Evolutionary conservation across 768 basidiomycete species (phyloP), one percentile per base, ranked within the genome.

Genomic region (Suillus subalutaceus): DNA sequence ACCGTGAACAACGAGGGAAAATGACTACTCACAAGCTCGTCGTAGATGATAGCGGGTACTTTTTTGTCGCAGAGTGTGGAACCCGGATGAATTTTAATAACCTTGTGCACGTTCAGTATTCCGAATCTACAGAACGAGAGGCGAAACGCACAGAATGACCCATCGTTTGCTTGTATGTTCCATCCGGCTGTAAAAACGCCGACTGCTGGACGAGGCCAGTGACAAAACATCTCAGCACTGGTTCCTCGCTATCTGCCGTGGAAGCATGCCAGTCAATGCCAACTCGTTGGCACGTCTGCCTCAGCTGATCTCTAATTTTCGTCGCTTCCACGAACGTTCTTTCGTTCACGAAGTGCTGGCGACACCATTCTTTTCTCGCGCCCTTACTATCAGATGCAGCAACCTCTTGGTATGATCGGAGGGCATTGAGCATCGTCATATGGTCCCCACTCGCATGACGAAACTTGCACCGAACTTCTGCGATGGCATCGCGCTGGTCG

Each of bases 71-170:
- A 86, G 71, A 99, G 73, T 4, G 87, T 84, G 38, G 96, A 98
- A 38, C 91, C 86, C 0, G 97, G 97, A 73, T 99, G 95, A 26
- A 99, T 92, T 75, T 96, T 97, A 65, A 99, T 84, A 30, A 85
- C 76, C 93, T 83, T 69, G 26, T 56, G 67, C 1, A 16, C 75
- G 66, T 55, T 20, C 52, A 50, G 2, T 12, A 38, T 5, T 20
- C 35, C n/a, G 18, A 53, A 40, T 62, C 63, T 8, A 59, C 37
- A 26, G 60, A 65, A 46, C 37, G 48, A 37, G 64, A 64, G 52
- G 48, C 30, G 43, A 62, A 23, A 79, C 86, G 59, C 68, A 91
- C 88, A 66, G 86, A 84, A 56, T 85, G 86, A 2, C 92, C 92
- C 81, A 93, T 86, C 4, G 87, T 82, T 74, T 87, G 92, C 74